These are phyloP conservation scores for Vitis labrusca DNA, from an alignment of 164 flowering plant genomes.

Conservation along the genomic window DNA sequence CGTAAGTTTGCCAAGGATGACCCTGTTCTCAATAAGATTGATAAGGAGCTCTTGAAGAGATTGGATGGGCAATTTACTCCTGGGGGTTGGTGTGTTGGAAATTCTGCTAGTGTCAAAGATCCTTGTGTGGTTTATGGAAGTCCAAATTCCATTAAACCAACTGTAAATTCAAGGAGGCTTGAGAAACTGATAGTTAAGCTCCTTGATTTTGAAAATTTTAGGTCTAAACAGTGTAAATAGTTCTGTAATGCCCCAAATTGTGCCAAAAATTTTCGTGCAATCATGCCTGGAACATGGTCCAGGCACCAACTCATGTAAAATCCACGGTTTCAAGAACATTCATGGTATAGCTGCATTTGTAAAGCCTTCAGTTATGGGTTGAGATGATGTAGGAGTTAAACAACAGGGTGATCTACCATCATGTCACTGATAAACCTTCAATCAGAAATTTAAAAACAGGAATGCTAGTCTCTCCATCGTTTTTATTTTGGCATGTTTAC, in stretches of 20 bases:
- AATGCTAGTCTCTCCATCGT: too few species aligned
- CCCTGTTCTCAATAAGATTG: conserved; percentile 66
- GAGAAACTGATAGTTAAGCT: conserved; percentile 59
- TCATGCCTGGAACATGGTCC: too few species aligned
- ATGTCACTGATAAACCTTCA: too few species aligned
- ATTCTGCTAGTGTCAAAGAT: conserved; percentile 33
- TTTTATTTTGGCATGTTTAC: too few species aligned
- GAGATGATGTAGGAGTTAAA: too few species aligned
- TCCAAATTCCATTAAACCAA: conserved; percentile 54
- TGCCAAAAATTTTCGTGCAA: too few species aligned
- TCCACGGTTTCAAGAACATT: too few species aligned
- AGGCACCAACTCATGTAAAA: too few species aligned
- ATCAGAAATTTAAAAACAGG: too few species aligned
- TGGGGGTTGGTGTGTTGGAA: conserved; percentile 77
- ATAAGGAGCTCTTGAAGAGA: conserved; percentile 48
- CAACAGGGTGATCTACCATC: too few species aligned
- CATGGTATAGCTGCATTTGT: too few species aligned
- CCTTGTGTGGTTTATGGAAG: conserved; percentile 51
- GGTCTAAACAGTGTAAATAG: conserved; percentile 71
- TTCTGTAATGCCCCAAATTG: not conserved
- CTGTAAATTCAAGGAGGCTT: conserved; percentile 54
- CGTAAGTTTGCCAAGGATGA: conserved; percentile 46
- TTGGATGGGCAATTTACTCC: conserved; percentile 41
- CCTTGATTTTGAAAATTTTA: conserved; percentile 63
- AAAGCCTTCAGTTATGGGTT: too few species aligned